Evolutionary conservation across 257 asterid species (phyloP).

Genomic region (Thymus quinquecostatus): DNA sequence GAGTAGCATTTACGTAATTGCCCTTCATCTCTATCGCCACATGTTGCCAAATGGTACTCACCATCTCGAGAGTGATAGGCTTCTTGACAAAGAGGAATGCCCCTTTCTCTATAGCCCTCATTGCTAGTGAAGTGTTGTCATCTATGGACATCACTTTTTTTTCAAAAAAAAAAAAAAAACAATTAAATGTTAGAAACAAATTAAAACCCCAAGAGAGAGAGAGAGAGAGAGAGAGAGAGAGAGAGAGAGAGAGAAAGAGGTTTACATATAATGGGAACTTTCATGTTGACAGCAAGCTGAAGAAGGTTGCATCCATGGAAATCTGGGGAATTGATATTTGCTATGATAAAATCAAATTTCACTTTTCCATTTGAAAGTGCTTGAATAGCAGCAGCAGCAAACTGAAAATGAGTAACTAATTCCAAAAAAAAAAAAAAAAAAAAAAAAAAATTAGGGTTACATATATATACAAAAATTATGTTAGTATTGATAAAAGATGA

Average conservation of each 20-base stretch:
- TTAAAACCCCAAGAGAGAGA: too few relatives aligned
- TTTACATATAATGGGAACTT: constrained; percentile 20
- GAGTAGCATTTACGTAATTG: neutral
- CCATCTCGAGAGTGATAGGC: constrained; percentile 32
- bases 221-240: too few relatives aligned
- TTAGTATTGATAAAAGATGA: too few relatives aligned
- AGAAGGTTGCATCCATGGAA: constrained; percentile 45
- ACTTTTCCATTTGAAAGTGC: constrained; percentile 36
- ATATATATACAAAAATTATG: neutral
- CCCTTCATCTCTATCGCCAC: constrained; percentile 34
- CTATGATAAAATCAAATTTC: constrained; percentile 42
- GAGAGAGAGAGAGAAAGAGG: neutral
- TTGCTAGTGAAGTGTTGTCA: constrained; percentile 32
- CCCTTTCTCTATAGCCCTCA: constrained; percentile 40
- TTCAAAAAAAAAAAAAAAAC: too few relatives aligned
- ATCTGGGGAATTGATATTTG: constrained; percentile 49
- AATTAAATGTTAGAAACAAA: too few relatives aligned
- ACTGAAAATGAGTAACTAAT: constrained; percentile 33
- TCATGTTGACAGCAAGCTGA: constrained; percentile 33
- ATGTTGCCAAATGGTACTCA: constrained; percentile 47
- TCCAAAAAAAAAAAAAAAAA: neutral
- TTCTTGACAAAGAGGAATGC: constrained; percentile 41
- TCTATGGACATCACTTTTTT: constrained; percentile 37
- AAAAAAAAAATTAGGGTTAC: too few relatives aligned
- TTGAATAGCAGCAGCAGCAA: constrained; percentile 33